Evolutionary conservation across 768 basidiomycete genomes (phyloP).

Genomic region (Glaciozyma antarctica): DNA sequence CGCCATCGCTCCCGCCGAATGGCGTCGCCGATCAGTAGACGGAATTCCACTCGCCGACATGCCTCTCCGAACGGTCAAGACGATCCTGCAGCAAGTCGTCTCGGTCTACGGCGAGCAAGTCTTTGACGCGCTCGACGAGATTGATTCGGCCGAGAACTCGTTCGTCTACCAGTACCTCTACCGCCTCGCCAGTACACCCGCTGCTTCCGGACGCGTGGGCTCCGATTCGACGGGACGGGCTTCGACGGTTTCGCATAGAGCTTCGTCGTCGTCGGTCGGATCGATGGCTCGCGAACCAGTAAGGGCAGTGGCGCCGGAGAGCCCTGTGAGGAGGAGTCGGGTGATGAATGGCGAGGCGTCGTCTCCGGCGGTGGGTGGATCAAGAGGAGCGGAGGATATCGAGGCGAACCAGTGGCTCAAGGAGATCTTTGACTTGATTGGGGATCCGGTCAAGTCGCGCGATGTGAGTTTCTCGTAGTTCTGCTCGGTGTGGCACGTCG

Average conservation of each 20-base stretch:
- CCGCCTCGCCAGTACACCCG: constrained; percentile 22
- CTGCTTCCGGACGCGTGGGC: background rate
- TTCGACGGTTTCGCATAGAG: background rate
- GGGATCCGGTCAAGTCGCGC: constrained; percentile 30
- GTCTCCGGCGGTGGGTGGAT: background rate
- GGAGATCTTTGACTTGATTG: constrained; percentile 36
- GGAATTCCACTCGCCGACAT: constrained; percentile 93
- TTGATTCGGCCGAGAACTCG: constrained; percentile 94
- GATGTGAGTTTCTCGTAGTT: background rate
- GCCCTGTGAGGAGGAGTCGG: too few species aligned
- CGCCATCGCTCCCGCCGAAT: constrained; percentile 88
- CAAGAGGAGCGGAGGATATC: constrained; percentile 17
- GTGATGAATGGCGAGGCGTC: background rate
- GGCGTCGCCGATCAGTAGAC: constrained; percentile 81
- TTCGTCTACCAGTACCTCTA: constrained; percentile 86
- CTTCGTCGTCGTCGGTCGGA: too few species aligned
- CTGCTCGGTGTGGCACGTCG: constrained; percentile 41
- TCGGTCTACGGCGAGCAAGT: constrained; percentile 79
- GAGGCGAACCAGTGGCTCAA: constrained; percentile 29
- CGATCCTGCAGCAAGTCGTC: constrained; percentile 95
- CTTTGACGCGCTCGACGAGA: constrained; percentile 79
- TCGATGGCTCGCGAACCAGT: too few species aligned
- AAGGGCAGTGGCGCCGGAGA: too few species aligned
- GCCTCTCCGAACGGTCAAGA: constrained; percentile 95
- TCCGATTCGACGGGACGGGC: too few species aligned